Conservation (phyloP, 2,329 filamentous ascomycete genomes). For the Trichophyton simii region DNA sequence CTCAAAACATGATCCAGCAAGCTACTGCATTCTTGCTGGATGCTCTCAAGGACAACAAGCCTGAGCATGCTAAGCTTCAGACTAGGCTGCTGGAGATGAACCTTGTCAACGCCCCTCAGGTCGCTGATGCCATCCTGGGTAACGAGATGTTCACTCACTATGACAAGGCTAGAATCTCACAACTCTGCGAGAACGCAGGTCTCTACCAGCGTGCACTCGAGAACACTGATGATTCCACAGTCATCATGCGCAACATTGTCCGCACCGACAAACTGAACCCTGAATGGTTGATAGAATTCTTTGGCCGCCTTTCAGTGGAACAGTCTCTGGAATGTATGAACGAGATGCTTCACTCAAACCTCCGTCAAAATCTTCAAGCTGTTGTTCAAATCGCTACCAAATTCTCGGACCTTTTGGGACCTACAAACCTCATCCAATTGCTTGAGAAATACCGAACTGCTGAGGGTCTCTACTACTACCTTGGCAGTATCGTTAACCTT, state of each 20-base stretch:
- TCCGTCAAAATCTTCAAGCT: conserved; percentile 88
- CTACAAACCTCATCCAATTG: conserved; percentile 78
- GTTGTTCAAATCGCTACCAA: conserved; percentile 95
- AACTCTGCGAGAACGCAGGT: conserved; percentile 85
- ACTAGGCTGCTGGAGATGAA: conserved; percentile 98
- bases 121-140: conserved; percentile 91
- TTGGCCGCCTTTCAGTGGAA: conserved; percentile 87
- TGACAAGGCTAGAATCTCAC: conserved; percentile 77
- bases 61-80: conserved; percentile 85
- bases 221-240: conserved; percentile 80
- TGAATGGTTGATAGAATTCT: conserved; percentile 85
- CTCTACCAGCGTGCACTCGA: conserved; percentile 79
- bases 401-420: conserved; percentile 86
- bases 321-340: conserved; percentile 89
- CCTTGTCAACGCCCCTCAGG: conserved; percentile 86
- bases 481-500: conserved; percentile 94
- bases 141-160: conserved; percentile 99
- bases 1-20: conserved; percentile 94
- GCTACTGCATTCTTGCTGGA: conserved; percentile 96
- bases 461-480: conserved; percentile 95
- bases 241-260: conserved; percentile 82
- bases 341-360: conserved; percentile 92
- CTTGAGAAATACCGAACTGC: conserved; percentile 96
- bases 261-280: conserved; percentile 72
- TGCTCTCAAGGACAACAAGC: conserved; percentile 85